A percentile compares a stretch with the other conserved stretches of the same genome.
Evolutionary conservation across 192 early-diverging fungal species (phyloP).

Genomic region (Neocallimastix lanati): DNA sequence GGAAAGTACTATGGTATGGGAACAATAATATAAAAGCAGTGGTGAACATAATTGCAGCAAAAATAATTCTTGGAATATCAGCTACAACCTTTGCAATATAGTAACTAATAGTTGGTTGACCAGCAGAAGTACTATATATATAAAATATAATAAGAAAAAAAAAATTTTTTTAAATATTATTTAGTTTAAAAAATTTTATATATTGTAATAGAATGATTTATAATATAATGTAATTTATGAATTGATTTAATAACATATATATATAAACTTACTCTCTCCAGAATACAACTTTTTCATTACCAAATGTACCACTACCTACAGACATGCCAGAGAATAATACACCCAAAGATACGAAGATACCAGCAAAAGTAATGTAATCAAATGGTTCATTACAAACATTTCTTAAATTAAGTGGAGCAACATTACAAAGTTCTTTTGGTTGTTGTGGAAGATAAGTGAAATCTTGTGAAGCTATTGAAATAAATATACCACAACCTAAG

Average conservation of each 20-base stretch:
- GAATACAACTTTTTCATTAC: constrained; percentile 38
- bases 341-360: constrained; percentile 35
- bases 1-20: constrained; percentile 13
- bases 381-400: constrained; percentile 2
- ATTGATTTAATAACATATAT: no score
- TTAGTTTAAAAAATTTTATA: no score
- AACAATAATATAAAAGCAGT: constrained; percentile 36
- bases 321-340: constrained; percentile 38
- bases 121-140: constrained; percentile 13
- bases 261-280: constrained; percentile 37
- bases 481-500: constrained; percentile 29
- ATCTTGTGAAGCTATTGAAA: constrained; percentile 20
- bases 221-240: no score
- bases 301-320: constrained; percentile 38
- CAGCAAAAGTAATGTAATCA: constrained; percentile 20
- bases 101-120: constrained; percentile 37
- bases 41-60: constrained; percentile 35
- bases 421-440: constrained; percentile 19
- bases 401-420: constrained; percentile 18
- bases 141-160: no score
- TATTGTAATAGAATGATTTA: no score
- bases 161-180: no score
- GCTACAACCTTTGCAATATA: constrained; percentile 37
- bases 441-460: constrained; percentile 28
- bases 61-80: constrained; percentile 35